Percentiles rank a stretch among this genome's conserved stretches.
Conservation (phyloP, 2,329 filamentous ascomycete genomes). For the Teratosphaeria epicoccoides region DNA sequence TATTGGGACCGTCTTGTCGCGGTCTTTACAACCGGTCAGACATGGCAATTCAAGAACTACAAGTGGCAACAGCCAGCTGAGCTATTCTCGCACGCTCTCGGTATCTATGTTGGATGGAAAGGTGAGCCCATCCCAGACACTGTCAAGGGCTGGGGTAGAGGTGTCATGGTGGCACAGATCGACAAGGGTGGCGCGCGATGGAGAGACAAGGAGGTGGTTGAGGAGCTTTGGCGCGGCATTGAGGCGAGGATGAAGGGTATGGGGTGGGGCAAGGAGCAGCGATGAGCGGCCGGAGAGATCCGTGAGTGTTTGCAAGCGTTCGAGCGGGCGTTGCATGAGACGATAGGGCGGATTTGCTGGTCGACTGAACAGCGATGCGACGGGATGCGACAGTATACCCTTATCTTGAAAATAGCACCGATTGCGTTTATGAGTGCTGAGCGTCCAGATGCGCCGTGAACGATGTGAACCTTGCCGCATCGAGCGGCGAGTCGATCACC, state of each 20-base stretch:
- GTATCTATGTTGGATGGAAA: slow-evolving; percentile 84
- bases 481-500: too few relatives aligned
- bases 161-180: slow-evolving; percentile 67
- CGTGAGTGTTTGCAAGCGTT: not conserved
- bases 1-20: slow-evolving; percentile 94
- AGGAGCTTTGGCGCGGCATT: slow-evolving; percentile 81
- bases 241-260: slow-evolving; percentile 77
- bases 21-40: slow-evolving; percentile 94
- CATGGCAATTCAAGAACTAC: slow-evolving; percentile 98
- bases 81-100: slow-evolving; percentile 77
- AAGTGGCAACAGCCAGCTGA: slow-evolving; percentile 87
- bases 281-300: not conserved
- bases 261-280: slow-evolving; percentile 64
- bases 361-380: not conserved
- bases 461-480: too few relatives aligned
- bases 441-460: too few relatives aligned
- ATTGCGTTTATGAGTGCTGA: too few relatives aligned
- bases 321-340: not conserved
- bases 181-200: slow-evolving; percentile 61
- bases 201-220: slow-evolving; percentile 85
- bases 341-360: not conserved
- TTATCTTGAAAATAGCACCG: too few relatives aligned
- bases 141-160: slow-evolving; percentile 75
- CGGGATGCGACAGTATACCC: too few relatives aligned
- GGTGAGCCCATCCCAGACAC: slow-evolving; percentile 69